phyloP scores from a whole-genome alignment of 2,329 filamentous ascomycete genomes.

The Fusarium sp. region DNA sequence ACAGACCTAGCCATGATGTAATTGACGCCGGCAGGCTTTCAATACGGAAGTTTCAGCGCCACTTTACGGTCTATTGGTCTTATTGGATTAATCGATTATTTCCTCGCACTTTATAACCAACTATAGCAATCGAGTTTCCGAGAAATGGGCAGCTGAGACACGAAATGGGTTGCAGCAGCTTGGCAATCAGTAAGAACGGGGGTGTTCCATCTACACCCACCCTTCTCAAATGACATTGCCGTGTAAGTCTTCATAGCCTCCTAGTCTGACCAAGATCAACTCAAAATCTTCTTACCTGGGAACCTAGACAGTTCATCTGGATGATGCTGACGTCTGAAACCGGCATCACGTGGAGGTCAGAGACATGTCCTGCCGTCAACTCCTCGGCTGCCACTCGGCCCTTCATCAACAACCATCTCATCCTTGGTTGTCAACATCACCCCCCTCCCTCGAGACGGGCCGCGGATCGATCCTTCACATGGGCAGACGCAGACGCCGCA shows the following conservation, averaged over 20 bases:
- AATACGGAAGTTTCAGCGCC: background rate
- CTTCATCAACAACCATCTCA: background rate
- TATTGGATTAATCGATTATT: background rate
- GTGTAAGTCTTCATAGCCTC: background rate
- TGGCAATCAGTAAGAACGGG: background rate
- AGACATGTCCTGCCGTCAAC: background rate
- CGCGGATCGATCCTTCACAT: conserved; percentile 31
- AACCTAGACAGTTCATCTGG: background rate
- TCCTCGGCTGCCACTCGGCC: background rate
- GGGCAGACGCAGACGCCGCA: conserved; percentile 15
- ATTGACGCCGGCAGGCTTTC: background rate
- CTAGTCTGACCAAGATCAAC: background rate
- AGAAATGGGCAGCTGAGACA: background rate
- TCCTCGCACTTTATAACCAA: background rate
- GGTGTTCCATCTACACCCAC: background rate
- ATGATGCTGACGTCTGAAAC: background rate
- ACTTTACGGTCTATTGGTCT: background rate
- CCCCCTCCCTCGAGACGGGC: conserved; percentile 16
- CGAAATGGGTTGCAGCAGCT: background rate
- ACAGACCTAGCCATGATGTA: background rate
- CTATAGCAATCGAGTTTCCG: background rate
- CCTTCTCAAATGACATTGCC: background rate
- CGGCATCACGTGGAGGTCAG: background rate
- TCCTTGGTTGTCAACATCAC: conserved; percentile 10
- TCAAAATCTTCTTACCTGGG: background rate